Evolutionary conservation across 2,329 filamentous ascomycete species (phyloP).

Genomic region (Xylaria sp.): DNA sequence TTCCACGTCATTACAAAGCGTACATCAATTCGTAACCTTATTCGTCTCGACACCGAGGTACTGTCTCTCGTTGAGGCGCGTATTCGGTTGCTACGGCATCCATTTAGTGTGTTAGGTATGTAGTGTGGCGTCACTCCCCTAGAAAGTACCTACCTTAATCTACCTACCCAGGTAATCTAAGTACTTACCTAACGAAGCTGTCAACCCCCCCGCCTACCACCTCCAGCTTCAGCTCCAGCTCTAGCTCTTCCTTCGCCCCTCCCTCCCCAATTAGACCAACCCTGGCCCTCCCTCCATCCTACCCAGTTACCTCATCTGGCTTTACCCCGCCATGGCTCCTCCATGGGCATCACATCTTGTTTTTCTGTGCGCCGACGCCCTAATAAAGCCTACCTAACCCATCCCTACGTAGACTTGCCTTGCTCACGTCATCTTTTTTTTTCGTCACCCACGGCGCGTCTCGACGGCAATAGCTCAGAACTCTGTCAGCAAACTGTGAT

Average conservation of each 20-base stretch:
- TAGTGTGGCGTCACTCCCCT: constrained; percentile 4
- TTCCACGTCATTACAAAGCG: too few species aligned
- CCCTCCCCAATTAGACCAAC: neutral
- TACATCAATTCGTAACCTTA: too few species aligned
- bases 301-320: neutral
- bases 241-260: too few species aligned
- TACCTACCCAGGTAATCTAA: too few species aligned
- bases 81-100: constrained; percentile 17
- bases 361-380: neutral
- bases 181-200: too few species aligned
- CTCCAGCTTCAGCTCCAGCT: too few species aligned
- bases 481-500: neutral
- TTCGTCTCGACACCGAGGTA: too few species aligned
- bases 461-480: neutral
- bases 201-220: too few species aligned
- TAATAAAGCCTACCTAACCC: neutral
- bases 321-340: constrained; percentile 21
- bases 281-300: neutral
- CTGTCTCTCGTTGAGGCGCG: neutral
- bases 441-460: neutral
- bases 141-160: too few species aligned
- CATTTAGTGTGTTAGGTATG: too few species aligned
- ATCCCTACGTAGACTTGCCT: too few species aligned
- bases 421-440: constrained; percentile 10
- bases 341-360: constrained; percentile 1